Evolutionary conservation across 352 stramenopile genomes (phyloP), one percentile per base, ranked within the genome.

Genomic region (Pythium angustatum): DNA sequence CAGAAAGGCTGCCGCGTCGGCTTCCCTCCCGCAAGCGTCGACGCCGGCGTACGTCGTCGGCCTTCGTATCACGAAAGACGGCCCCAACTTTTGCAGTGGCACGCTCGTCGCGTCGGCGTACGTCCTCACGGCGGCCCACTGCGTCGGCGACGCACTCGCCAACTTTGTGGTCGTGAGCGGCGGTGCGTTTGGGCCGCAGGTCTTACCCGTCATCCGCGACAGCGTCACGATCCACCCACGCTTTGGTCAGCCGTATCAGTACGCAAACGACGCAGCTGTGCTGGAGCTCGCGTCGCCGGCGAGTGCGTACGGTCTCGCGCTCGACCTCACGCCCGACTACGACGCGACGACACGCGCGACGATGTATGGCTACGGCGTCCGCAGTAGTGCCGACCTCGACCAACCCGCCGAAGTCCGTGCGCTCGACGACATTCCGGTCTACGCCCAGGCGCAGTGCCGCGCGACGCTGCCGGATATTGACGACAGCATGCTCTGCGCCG

Each of bases 61-160:
- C 4, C 56, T 73, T 3, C 66, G 66, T 2, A 66, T 73, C 33
- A 69, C 66, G 1, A 56, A 58, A 9, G 64, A 71, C 30, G 66
- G 69, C 0, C 63, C 68, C 33, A 77, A 77, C 36, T 81, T 79
- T 56, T 83, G 75, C 51, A 73, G 71, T 7, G 75, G 75, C 21
- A 76, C 55, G 31, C 59, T 83, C 9, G 72, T 83, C 40, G 59
- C 70, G n/a, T 67, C 71, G 2, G 36, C 54, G 24, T 79, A 72
- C 58, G 68, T 83, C 34, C 68, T 83, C 33, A 83, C 75, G 10
- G 75, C 75, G 0, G 75, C 71, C 1, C 75, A 83, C 43, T 83
- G 75, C 34, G 71, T 81, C 2, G 56, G 41, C 26, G 68, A 76
- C 21, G 65, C 60, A 9, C 36, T 71, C 0, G 69, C 58, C 8